Evolutionary conservation across 2,329 filamentous ascomycete genomes (phyloP).

Genomic region (Calonectria naviculata): DNA sequence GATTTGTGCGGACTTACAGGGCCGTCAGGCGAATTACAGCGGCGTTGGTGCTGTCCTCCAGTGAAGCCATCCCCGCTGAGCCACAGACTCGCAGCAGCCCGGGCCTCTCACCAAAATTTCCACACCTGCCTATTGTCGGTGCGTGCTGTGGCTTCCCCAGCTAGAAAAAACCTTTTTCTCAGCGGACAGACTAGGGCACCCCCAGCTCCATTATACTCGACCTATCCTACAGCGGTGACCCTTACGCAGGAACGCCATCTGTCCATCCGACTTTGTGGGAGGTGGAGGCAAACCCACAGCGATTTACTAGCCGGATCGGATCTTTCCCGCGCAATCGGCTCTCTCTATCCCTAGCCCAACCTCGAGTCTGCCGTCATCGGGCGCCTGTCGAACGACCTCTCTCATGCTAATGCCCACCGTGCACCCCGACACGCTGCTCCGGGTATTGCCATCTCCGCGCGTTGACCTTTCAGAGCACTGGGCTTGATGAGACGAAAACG

Average conservation of each 20-base stretch:
- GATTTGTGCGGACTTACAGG: slow-evolving; percentile 6
- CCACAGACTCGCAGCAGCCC: neutral
- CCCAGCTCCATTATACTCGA: slow-evolving; percentile 23
- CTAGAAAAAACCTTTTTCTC: slow-evolving; percentile 8
- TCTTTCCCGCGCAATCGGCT: slow-evolving; percentile 40
- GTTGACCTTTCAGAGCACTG: neutral
- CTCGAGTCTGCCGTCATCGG: slow-evolving; percentile 31
- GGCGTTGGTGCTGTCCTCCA: neutral
- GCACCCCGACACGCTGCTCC: neutral
- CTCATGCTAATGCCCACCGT: slow-evolving; percentile 1
- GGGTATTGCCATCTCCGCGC: neutral
- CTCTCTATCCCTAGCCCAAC: slow-evolving; percentile 17
- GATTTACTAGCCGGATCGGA: slow-evolving; percentile 39
- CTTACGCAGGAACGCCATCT: slow-evolving; percentile 44
- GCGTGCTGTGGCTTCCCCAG: slow-evolving; percentile 13
- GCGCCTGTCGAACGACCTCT: slow-evolving; percentile 11
- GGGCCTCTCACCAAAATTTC: neutral
- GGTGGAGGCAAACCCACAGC: slow-evolving; percentile 38
- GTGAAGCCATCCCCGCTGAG: neutral
- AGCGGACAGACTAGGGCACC: slow-evolving; percentile 21
- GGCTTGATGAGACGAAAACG: slow-evolving; percentile 30
- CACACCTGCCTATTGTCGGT: neutral
- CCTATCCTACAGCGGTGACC: slow-evolving; percentile 39
- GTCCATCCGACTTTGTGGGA: slow-evolving; percentile 31
- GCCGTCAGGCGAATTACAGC: slow-evolving; percentile 6